phyloP scores from a whole-genome alignment of 306 rosid genomes.

The Corylus americana region DNA sequence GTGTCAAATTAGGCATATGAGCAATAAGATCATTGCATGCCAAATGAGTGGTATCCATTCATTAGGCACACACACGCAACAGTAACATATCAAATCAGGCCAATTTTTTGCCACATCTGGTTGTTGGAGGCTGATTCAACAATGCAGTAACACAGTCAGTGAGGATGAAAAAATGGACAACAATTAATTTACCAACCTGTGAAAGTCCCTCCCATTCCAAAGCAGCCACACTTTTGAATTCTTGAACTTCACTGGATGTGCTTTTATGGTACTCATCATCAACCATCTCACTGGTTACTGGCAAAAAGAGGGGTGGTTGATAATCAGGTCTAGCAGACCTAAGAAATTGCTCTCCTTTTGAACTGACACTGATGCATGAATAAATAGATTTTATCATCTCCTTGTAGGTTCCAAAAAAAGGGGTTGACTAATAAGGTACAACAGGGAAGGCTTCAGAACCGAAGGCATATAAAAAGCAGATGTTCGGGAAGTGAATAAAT shows the following conservation, averaged over 20 bases:
- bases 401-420: conserved; percentile 13
- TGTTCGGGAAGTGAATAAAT: background rate
- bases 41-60: background rate
- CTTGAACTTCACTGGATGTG: conserved; percentile 41
- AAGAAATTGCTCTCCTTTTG: conserved; percentile 68
- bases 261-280: conserved; percentile 52
- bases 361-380: conserved; percentile 57
- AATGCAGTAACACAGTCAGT: background rate
- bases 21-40: conserved; percentile 3
- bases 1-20: background rate
- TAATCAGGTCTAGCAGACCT: conserved; percentile 67
- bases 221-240: conserved; percentile 46
- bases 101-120: background rate
- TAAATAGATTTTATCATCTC: conserved; percentile 17
- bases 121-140: background rate
- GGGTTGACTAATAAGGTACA: background rate
- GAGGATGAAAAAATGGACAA: background rate
- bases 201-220: conserved; percentile 59
- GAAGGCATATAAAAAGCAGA: conserved; percentile 7
- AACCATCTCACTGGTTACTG: conserved; percentile 66
- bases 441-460: conserved; percentile 24
- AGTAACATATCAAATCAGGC: background rate
- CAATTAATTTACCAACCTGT: conserved; percentile 57
- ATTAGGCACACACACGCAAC: background rate
- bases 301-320: conserved; percentile 73